Evolutionary conservation across 2,329 filamentous ascomycete species (phyloP), one percentile per base, ranked within the genome.

Genomic region (Nemania sp.): DNA sequence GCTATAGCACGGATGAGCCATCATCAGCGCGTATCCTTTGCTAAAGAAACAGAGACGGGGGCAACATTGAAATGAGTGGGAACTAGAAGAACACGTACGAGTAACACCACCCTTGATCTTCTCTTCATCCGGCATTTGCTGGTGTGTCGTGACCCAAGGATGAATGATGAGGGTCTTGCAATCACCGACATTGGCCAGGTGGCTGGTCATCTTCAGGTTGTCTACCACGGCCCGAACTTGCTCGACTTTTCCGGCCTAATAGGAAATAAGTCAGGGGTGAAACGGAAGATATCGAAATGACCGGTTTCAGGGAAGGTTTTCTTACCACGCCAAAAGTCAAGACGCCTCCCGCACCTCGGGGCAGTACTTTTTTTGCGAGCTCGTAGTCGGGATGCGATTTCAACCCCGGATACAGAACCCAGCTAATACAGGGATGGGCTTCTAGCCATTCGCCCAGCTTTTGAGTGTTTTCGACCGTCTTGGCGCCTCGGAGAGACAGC

Each of bases 181-280:
- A 74, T 92, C 90, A 63, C 90, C 90, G 38, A 92, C 90, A 75
- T 93, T 93, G 53, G 91, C 91, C 67, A 93, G 82, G 76, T 92
- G 92, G 20, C 89, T 92, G 70, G 91, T 89, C 74, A 93, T 80
- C 83, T 92, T 91, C 78, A 93, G 89, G 73, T 86, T 86, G 77
- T 93, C 91, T 22, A 93, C 91, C n/a, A 93, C 87, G 7, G 77
- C 75, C 22, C 76, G 72, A 41, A 79, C 76, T 62, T 79, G 72
- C 59, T 79, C 77, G 49, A 79, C 77, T 67, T 77, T 75, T 41
- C 77, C 78, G 15, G 76, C 77, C 75, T 77, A 22, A 24, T 18
- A 45, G 7, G 24, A 53, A 10, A 20, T 83, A 85, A 62, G 87
- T 87, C n/a, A 20, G 3, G 29, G 27, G 3, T 20, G 18, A 49